Evolutionary conservation across 768 basidiomycete species (phyloP), one percentile per base, ranked within the genome.

Genomic region (Boletus sensibilis): DNA sequence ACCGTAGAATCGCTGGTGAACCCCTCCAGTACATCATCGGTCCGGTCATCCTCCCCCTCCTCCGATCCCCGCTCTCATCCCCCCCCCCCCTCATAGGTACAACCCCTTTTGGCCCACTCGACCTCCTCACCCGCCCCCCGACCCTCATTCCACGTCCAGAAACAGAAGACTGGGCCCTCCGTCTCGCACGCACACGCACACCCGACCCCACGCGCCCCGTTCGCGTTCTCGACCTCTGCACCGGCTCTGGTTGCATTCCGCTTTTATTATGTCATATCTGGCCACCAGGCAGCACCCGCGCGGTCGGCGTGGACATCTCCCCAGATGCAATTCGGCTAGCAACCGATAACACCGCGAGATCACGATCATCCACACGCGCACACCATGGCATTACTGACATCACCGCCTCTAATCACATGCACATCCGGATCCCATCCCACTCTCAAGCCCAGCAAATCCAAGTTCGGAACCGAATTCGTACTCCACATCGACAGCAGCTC

Each of bases 111-210:
- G 93, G 94, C 10, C 84, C 88, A 5, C 82, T 98, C 45, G 78
- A 82, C 63, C 79, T 98, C 64, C 75, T 85, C 56, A 77, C 80
- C 11, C 82, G 90, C 18, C 77, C 88, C 3, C 96, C 96, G 1
- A 85, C 87, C 18, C 85, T 98, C 60, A 98, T 98, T 41, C 96
- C 96, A 13, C 88, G 96, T 14, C 91, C 94, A 42, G 96, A 99
- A 72, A 99, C 96, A 0, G 93, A 97, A 66, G 73, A 92, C 60
- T 92, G 90, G 89, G 77, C 86, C 8, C 69, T 83, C 10, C 79
- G 78, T 49, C 81, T 94, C 53, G 79, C 86, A 27, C 74, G 79
- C 13, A 65, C 68, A n/a, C 64, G 83, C 49, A 57, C 70, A 3
- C 78, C 78, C 37, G 5, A 20, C 42, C 6, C 53, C 23, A 27